phyloP scores from a whole-genome alignment of 352 stramenopile genomes.

The Globisporangium splendens region DNA sequence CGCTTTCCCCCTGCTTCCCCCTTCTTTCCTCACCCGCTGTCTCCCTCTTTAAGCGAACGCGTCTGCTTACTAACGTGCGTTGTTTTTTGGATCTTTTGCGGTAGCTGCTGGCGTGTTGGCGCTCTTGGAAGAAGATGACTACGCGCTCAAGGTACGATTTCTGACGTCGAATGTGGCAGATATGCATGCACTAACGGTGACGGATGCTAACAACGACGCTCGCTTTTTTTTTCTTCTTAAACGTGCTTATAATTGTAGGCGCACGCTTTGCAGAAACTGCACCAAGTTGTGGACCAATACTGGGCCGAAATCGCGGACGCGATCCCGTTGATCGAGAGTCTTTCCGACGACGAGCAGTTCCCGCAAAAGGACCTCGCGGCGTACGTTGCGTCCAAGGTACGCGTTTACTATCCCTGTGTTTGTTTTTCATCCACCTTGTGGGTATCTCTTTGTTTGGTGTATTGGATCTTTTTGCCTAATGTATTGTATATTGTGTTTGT shows the following conservation, averaged over 20 bases:
- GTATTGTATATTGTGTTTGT: not conserved
- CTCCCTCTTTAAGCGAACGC: not conserved
- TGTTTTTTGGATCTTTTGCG: conserved; percentile 15
- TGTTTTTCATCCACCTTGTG: not conserved
- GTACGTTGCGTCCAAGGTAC: conserved; percentile 86
- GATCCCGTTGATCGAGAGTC: conserved; percentile 90
- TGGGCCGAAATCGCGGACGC: conserved; percentile 93
- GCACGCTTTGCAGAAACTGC: conserved; percentile 90
- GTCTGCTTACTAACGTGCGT: conserved; percentile 1
- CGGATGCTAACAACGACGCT: too few species aligned
- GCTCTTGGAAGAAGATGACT: conserved; percentile 90
- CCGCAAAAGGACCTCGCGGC: conserved; percentile 88
- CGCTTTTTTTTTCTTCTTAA: conserved; percentile 7
- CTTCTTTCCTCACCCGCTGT: too few species aligned
- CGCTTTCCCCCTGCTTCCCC: not conserved
- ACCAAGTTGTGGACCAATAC: conserved; percentile 91
- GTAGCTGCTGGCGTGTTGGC: conserved; percentile 85
- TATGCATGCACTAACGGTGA: too few species aligned
- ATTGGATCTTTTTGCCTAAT: conserved; percentile 13
- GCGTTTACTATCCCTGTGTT: not conserved
- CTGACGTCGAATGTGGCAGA: too few species aligned
- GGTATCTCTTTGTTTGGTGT: not conserved
- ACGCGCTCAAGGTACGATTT: conserved; percentile 81
- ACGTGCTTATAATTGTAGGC: too few species aligned
- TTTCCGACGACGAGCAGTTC: conserved; percentile 93